phyloP scores from a whole-genome alignment of 1,284 basidiomycete species.

The Puccinia hordei region DNA sequence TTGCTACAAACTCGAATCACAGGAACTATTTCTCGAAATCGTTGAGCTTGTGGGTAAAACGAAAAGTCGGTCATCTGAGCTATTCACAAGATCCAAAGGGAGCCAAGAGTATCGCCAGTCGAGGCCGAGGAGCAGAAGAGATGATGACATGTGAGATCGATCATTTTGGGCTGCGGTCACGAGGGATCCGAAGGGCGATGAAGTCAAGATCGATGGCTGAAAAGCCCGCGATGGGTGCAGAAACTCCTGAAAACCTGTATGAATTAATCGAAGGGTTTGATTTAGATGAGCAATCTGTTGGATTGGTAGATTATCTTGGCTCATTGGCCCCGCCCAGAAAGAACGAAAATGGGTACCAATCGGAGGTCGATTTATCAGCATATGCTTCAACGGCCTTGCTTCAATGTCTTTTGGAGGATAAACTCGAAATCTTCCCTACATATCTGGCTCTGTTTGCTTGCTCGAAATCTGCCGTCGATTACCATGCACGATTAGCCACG shows the following conservation, averaged over 20 bases:
- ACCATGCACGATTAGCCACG: not conserved
- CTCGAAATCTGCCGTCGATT: conserved; percentile 22
- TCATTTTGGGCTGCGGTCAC: conserved; percentile 41
- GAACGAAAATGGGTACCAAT: not conserved
- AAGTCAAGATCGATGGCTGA: conserved; percentile 15
- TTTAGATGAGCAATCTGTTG: conserved; percentile 34
- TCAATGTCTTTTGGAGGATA: conserved; percentile 85
- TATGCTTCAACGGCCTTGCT: conserved; percentile 75
- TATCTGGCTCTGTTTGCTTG: conserved; percentile 67
- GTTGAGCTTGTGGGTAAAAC: conserved; percentile 86
- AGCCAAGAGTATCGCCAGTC: conserved; percentile 70
- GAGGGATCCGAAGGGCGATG: conserved; percentile 36
- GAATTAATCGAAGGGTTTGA: conserved; percentile 46
- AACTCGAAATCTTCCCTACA: conserved; percentile 72
- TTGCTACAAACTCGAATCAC: conserved; percentile 68
- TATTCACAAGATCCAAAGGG: conserved; percentile 91
- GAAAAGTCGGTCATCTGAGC: conserved; percentile 84
- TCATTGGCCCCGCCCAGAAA: conserved; percentile 15
- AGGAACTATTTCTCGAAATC: conserved; percentile 70
- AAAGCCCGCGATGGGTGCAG: not conserved
- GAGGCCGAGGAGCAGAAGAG: conserved; percentile 50
- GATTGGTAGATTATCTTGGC: conserved; percentile 48
- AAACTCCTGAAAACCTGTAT: conserved; percentile 39
- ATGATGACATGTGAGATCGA: conserved; percentile 48
- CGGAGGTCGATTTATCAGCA: conserved; percentile 61